Conservation (phyloP, 2,329 filamentous ascomycete genomes). For the Neoscytalidium dimidiatum region DNA sequence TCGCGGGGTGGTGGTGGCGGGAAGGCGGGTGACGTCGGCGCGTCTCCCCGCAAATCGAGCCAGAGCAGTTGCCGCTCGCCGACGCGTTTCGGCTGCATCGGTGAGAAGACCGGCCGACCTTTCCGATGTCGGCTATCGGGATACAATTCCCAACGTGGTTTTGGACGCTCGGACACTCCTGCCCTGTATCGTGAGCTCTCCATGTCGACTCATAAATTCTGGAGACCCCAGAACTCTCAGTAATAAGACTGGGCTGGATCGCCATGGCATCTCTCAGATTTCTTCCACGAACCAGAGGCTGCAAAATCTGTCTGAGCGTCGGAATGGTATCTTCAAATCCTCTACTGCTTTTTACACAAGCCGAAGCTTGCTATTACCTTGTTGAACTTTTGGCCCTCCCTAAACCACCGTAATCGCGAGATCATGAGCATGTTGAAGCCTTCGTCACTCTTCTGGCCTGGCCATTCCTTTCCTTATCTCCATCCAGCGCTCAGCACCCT, state of each 20-base stretch:
- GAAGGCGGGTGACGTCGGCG: conserved; percentile 5
- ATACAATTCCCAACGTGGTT: conserved; percentile 2
- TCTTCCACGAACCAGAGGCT: conserved; percentile 1
- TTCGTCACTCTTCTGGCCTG: not conserved
- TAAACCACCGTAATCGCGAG: not conserved
- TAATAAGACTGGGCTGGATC: not conserved
- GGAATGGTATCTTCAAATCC: not conserved
- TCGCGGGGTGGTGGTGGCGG: not conserved
- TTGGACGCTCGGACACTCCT: not conserved
- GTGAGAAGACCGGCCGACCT: conserved; percentile 9
- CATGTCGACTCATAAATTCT: not conserved
- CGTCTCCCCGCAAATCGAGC: not conserved
- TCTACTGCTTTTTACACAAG: not conserved
- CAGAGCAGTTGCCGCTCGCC: not conserved
- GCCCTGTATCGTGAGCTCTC: not conserved
- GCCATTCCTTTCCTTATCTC: not conserved
- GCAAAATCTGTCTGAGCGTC: not conserved
- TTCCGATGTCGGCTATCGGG: conserved; percentile 9
- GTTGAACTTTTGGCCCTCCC: not conserved
- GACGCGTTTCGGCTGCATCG: conserved; percentile 1
- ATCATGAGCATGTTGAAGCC: conserved; percentile 11
- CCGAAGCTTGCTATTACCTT: conserved; percentile 12
- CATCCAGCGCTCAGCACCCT: not conserved
- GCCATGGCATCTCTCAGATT: not conserved
- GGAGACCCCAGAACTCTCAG: not conserved